These are phyloP conservation scores for Ephemerocybe angulata DNA, from an alignment of 768 basidiomycete genomes.

Conservation along the genomic window DNA sequence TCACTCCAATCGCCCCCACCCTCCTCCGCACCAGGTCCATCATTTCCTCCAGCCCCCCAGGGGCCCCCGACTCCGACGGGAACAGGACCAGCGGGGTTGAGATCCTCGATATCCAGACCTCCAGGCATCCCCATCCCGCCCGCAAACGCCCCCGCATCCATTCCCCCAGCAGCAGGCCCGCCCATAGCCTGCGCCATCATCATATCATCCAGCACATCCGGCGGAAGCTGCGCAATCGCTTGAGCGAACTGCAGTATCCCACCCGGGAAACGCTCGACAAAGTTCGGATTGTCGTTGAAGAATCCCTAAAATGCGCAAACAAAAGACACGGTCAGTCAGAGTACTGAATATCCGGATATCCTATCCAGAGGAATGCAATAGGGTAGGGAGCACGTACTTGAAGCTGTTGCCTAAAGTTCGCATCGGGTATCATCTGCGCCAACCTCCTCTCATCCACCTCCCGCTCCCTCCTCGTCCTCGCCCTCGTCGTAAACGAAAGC, in stretches of 20 bases:
- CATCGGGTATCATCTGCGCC: constrained; percentile 57
- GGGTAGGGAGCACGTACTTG: constrained; percentile 32
- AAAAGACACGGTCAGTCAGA: constrained; percentile 1
- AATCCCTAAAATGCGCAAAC: constrained; percentile 34
- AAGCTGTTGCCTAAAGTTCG: constrained; percentile 52
- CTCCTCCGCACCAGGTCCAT: constrained; percentile 18
- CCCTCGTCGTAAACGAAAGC: constrained; percentile 34
- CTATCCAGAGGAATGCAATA: too few relatives aligned
- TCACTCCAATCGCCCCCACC: constrained; percentile 28
- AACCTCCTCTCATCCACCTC: constrained; percentile 49
- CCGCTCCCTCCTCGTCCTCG: constrained; percentile 39
- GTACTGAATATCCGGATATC: background rate
- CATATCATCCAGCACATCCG: constrained; percentile 58
- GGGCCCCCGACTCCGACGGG: constrained; percentile 21
- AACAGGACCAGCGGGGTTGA: constrained; percentile 4
- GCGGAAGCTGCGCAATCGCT: constrained; percentile 48
- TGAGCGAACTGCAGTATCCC: constrained; percentile 65
- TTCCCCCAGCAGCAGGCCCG: constrained; percentile 24
- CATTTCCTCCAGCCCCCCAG: constrained; percentile 9
- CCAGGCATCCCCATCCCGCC: constrained; percentile 43
- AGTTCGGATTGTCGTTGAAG: constrained; percentile 51
- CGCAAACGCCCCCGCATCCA: constrained; percentile 17
- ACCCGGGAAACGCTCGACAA: constrained; percentile 58
- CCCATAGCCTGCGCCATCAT: constrained; percentile 46
- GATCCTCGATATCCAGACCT: constrained; percentile 32